These are phyloP conservation scores for Tillandsia leiboldiana DNA, from an alignment of 176 grass and related monocot genomes.

Conservation along the genomic window DNA sequence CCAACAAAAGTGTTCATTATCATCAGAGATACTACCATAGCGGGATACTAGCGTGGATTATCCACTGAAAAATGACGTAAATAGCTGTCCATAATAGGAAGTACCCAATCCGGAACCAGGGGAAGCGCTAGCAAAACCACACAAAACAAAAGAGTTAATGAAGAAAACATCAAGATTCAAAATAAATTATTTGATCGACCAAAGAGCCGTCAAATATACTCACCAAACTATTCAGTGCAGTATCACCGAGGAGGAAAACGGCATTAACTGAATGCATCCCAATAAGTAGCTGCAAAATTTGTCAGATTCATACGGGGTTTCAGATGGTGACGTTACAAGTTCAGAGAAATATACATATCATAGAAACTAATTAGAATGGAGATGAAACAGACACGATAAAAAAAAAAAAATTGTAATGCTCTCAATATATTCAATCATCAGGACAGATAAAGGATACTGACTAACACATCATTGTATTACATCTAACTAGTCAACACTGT, in stretches of 20 bases:
- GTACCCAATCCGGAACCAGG: constrained; percentile 80
- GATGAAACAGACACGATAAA: background rate
- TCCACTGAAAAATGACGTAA: constrained; percentile 71
- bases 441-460: no score
- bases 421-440: no score
- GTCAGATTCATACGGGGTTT: background rate
- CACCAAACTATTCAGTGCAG: constrained; percentile 74
- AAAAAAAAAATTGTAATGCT: no score
- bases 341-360: no score
- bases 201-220: background rate
- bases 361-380: background rate
- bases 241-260: constrained; percentile 67
- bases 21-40: constrained; percentile 36
- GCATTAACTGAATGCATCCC: constrained; percentile 78
- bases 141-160: constrained; percentile 14
- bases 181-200: constrained; percentile 5
- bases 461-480: no score
- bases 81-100: constrained; percentile 64
- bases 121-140: constrained; percentile 36
- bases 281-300: constrained; percentile 45
- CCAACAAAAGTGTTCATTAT: background rate
- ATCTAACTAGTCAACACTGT: no score
- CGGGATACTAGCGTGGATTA: constrained; percentile 46
- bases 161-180: constrained; percentile 2
- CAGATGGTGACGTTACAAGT: background rate